These are phyloP conservation scores for Lotmaria passim DNA, from an alignment of 208 protist genomes.

Conservation along the genomic window DNA sequence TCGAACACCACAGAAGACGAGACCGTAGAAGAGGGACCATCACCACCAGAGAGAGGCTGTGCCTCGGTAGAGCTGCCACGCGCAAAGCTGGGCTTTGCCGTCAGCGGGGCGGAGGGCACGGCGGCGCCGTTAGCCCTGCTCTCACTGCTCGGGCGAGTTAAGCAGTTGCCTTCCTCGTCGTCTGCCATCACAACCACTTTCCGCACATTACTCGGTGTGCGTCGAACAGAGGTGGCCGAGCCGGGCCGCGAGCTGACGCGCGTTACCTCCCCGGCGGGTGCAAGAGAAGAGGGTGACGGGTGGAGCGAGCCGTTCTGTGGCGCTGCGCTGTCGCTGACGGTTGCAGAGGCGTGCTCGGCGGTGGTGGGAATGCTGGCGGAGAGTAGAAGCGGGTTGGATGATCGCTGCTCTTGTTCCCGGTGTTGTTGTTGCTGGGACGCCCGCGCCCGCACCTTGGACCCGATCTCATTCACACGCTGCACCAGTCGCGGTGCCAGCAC, in stretches of 20 bases:
- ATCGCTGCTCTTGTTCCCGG: background rate
- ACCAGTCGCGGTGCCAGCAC: conserved; percentile 26
- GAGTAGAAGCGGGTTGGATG: conserved; percentile 9
- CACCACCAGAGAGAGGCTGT: conserved; percentile 1
- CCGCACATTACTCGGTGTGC: background rate
- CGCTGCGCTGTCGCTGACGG: background rate
- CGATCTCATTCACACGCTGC: conserved; percentile 34
- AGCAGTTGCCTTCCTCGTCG: background rate
- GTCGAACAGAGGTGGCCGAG: background rate
- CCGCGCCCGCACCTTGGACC: conserved; percentile 17
- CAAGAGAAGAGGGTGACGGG: no score
- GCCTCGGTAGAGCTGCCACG: background rate
- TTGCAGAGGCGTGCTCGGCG: no score
- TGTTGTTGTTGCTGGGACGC: background rate
- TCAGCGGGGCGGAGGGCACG: conserved; percentile 1
- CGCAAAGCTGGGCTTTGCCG: conserved; percentile 1
- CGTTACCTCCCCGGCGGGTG: no score
- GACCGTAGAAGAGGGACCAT: background rate
- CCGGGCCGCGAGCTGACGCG: no score
- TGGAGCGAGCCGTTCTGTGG: background rate
- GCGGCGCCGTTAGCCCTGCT: background rate
- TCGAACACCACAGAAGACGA: conserved; percentile 1
- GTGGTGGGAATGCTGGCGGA: no score
- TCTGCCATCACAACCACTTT: conserved; percentile 11
- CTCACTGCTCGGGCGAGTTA: no score